phyloP scores from a whole-genome alignment of 371 early-diverging fungal species.

The Zychaea mexicana region DNA sequence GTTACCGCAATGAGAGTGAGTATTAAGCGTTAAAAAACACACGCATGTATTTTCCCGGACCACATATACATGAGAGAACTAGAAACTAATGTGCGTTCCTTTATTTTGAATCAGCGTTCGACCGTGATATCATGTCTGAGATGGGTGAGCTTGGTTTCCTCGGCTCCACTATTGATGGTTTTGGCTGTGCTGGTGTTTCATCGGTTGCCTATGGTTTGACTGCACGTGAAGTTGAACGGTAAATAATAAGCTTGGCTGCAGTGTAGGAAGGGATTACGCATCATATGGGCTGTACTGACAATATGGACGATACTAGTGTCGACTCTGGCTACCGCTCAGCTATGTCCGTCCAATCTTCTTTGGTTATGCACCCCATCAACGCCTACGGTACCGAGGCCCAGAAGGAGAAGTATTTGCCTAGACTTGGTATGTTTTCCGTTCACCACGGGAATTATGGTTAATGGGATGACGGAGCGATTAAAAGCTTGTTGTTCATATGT shows the following conservation, averaged over 20 bases:
- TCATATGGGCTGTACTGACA: not conserved
- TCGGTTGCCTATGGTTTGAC: slow-evolving; percentile 96
- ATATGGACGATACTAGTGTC: slow-evolving; percentile 53
- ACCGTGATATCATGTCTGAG: slow-evolving; percentile 89
- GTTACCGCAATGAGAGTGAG: slow-evolving; percentile 87
- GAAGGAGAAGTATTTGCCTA: slow-evolving; percentile 89
- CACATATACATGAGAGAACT: not conserved
- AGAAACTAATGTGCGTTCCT: not conserved
- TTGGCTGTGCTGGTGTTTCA: slow-evolving; percentile 97
- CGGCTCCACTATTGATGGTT: slow-evolving; percentile 94
- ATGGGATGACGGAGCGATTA: no score
- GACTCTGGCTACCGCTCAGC: slow-evolving; percentile 97
- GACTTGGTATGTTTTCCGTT: slow-evolving; percentile 61
- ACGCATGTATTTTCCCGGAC: not conserved
- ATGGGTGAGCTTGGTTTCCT: slow-evolving; percentile 95
- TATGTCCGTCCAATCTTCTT: slow-evolving; percentile 97
- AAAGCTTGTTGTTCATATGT: no score
- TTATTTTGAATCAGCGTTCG: slow-evolving; percentile 63
- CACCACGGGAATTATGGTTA: no score
- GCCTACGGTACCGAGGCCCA: slow-evolving; percentile 93
- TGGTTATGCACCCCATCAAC: slow-evolving; percentile 98
- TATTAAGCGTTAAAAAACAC: not conserved
- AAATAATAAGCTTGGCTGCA: slow-evolving; percentile 2
- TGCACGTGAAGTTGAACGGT: slow-evolving; percentile 95
- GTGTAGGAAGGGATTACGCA: not conserved